Evolutionary conservation across 495 filamentous ascomycete species (phyloP).

Genomic region (Cercophora scortea): DNA sequence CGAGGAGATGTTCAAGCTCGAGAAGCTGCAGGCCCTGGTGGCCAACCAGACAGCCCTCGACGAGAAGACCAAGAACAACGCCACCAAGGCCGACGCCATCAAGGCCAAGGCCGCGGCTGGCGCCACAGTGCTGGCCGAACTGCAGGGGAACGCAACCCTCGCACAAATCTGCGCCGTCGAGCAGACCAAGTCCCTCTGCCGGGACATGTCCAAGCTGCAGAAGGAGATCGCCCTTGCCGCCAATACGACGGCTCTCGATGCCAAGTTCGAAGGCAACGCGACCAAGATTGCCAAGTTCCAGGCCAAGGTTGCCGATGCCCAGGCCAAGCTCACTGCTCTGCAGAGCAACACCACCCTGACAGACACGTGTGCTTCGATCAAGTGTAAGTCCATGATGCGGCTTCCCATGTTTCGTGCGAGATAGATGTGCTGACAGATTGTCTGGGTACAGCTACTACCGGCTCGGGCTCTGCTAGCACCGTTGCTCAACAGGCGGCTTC

Average conservation of each 20-base stretch:
- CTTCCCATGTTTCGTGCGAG: not conserved
- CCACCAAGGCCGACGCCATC: conserved; percentile 6
- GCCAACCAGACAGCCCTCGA: conserved; percentile 9
- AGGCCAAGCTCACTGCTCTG: conserved; percentile 7
- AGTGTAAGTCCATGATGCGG: not conserved
- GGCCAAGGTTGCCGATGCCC: conserved; percentile 3
- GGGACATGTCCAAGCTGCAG: conserved; percentile 2
- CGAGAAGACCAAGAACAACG: conserved; percentile 6
- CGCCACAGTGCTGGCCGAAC: conserved; percentile 2
- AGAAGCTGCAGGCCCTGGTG: not conserved
- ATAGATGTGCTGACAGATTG: not conserved
- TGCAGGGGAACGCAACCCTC: conserved; percentile 9
- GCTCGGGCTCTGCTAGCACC: not conserved
- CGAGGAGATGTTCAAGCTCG: not conserved
- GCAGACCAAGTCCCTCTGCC: conserved; percentile 6
- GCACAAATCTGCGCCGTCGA: conserved; percentile 4
- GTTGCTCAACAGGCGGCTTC: not conserved
- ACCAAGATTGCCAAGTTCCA: conserved; percentile 11
- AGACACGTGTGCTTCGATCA: not conserved
- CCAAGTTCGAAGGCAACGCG: conserved; percentile 11
- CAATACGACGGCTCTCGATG: conserved; percentile 8
- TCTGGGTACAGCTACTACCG: not conserved
- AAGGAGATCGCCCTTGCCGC: conserved; percentile 6
- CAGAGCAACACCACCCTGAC: conserved; percentile 8
- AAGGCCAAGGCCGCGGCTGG: conserved; percentile 10